These are phyloP conservation scores for Corallochytrium limacisporum DNA, from an alignment of 78 protist genomes.

Conservation along the genomic window DNA sequence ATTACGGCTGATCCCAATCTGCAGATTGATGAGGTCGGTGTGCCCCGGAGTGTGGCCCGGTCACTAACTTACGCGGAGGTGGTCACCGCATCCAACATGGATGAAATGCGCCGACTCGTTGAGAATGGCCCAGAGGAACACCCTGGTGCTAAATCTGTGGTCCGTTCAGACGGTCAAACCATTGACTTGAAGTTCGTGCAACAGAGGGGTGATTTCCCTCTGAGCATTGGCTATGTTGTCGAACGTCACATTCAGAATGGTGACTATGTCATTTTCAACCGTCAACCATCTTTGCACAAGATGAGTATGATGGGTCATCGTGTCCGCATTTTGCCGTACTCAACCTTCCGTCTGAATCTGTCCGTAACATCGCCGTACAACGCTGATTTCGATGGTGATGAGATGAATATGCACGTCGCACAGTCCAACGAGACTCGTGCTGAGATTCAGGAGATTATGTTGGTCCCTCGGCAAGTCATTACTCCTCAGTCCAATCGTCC, in stretches of 20 bases:
- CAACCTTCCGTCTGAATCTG: conserved; percentile 96
- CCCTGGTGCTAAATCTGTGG: conserved; percentile 64
- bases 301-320: conserved; percentile 99
- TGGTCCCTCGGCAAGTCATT: conserved; percentile 92
- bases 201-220: conserved; percentile 27
- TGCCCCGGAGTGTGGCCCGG: conserved; percentile 91
- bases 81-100: conserved; percentile 88
- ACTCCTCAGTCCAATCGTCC: conserved; percentile 93
- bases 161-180: conserved; percentile 73
- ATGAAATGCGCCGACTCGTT: conserved; percentile 58
- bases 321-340: conserved; percentile 84
- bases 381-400: conserved; percentile 99
- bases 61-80: conserved; percentile 93
- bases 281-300: conserved; percentile 98
- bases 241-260: conserved; percentile 90
- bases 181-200: conserved; percentile 54
- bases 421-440: conserved; percentile 84
- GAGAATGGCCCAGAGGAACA: conserved; percentile 71
- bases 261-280: conserved; percentile 92
- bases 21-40: conserved; percentile 86
- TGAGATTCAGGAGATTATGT: conserved; percentile 84
- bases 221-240: conserved; percentile 67
- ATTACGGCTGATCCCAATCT: conserved; percentile 97
- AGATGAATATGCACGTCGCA: conserved; percentile 99
- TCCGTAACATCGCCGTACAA: conserved; percentile 97